These are phyloP conservation scores for Penicillium paxilli DNA, from an alignment of 495 filamentous ascomycete genomes.

Conservation along the genomic window DNA sequence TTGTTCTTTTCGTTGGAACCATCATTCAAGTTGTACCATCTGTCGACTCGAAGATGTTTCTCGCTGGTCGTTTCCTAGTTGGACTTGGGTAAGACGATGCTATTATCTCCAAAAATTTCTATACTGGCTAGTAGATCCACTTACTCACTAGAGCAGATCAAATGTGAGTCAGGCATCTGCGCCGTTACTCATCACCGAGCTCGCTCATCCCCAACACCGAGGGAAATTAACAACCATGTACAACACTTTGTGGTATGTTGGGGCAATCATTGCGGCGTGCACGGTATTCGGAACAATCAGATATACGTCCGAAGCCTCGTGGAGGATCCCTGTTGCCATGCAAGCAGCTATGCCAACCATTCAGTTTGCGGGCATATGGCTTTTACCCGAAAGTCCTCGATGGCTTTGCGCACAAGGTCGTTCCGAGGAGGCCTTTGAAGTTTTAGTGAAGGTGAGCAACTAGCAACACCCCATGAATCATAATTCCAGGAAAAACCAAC, in stretches of 20 bases:
- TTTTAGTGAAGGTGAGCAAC: slow-evolving; percentile 8
- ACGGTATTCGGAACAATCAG: slow-evolving; percentile 22
- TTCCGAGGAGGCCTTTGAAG: slow-evolving; percentile 18
- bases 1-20: slow-evolving; percentile 16
- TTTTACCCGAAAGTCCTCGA: slow-evolving; percentile 48
- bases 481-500: neutral
- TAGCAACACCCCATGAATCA: neutral
- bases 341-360: slow-evolving; percentile 24
- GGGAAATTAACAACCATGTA: slow-evolving; percentile 61
- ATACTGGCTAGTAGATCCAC: neutral
- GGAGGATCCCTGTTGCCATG: slow-evolving; percentile 27
- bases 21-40: slow-evolving; percentile 18
- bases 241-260: slow-evolving; percentile 63
- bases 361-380: slow-evolving; percentile 22
- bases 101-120: neutral
- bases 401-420: slow-evolving; percentile 43
- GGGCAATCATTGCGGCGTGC: slow-evolving; percentile 45
- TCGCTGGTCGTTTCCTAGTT: slow-evolving; percentile 16
- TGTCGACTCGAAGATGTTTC: slow-evolving; percentile 12
- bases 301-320: slow-evolving; percentile 23
- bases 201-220: slow-evolving; percentile 62
- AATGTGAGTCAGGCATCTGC: slow-evolving; percentile 32
- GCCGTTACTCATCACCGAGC: slow-evolving; percentile 60
- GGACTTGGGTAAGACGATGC: slow-evolving; percentile 10
- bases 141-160: slow-evolving; percentile 4